These are phyloP conservation scores for Daldinia loculata DNA, from an alignment of 495 filamentous ascomycete species.

Conservation along the genomic window DNA sequence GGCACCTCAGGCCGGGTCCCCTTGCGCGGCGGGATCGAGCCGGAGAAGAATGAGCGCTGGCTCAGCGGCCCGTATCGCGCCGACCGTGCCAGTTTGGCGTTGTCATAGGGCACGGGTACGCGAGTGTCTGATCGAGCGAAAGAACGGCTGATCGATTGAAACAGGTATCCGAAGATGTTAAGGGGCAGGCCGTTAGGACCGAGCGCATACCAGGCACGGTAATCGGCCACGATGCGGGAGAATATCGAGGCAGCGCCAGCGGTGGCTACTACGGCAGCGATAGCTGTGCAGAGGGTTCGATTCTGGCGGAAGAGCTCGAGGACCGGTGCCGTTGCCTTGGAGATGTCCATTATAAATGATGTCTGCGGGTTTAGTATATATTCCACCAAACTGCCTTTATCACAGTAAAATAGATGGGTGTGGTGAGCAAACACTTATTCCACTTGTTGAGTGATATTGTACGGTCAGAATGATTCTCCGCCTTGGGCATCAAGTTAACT, in stretches of 20 bases:
- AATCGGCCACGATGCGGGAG: slow-evolving; percentile 28
- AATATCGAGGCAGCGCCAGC: slow-evolving; percentile 8
- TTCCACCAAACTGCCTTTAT: too few relatives aligned
- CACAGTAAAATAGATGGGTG: not conserved
- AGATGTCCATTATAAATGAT: slow-evolving; percentile 18
- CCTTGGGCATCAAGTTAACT: too few relatives aligned
- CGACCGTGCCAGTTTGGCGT: not conserved
- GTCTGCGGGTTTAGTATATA: not conserved
- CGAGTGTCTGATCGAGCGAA: slow-evolving; percentile 39
- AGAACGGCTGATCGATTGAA: slow-evolving; percentile 27
- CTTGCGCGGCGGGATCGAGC: slow-evolving; percentile 6
- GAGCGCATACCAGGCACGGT: slow-evolving; percentile 45
- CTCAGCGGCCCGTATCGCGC: slow-evolving; percentile 26
- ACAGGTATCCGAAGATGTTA: slow-evolving; percentile 48
- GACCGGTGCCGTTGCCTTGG: not conserved
- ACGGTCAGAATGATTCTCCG: too few relatives aligned
- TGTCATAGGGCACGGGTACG: slow-evolving; percentile 36
- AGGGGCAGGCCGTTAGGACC: slow-evolving; percentile 49
- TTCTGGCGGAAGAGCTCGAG: slow-evolving; percentile 16
- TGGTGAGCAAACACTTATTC: not conserved
- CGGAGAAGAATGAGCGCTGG: slow-evolving; percentile 26
- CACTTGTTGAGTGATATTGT: too few relatives aligned
- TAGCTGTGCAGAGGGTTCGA: slow-evolving; percentile 9
- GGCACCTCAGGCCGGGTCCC: slow-evolving; percentile 35
- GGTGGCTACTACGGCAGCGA: slow-evolving; percentile 9